Evolutionary conservation across 148 eudicot genomes (phyloP).

Genomic region (Limonium bicolor): DNA sequence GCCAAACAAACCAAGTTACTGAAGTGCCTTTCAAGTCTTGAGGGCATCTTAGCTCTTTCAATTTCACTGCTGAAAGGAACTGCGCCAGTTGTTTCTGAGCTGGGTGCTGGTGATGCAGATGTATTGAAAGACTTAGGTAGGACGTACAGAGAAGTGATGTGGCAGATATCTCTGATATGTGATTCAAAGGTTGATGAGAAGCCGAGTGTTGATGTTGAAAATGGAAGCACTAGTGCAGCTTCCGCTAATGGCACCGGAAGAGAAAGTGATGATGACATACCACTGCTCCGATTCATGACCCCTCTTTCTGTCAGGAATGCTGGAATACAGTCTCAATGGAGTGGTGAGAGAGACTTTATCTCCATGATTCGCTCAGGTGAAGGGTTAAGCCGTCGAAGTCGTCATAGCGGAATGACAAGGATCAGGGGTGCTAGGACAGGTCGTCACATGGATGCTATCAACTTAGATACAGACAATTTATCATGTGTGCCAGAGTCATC

Average conservation of each 20-base stretch:
- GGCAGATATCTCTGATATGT: conserved; percentile 77
- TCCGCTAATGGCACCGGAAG: conserved; percentile 43
- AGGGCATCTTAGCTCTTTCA: conserved; percentile 63
- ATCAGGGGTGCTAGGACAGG: conserved; percentile 78
- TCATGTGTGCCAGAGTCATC: conserved; percentile 32
- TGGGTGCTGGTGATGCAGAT: conserved; percentile 87
- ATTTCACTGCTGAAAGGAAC: conserved; percentile 75
- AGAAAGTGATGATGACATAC: conserved; percentile 89
- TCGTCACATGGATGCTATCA: conserved; percentile 66
- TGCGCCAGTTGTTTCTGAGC: conserved; percentile 65
- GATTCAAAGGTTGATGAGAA: conserved; percentile 72
- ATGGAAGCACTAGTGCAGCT: conserved; percentile 50
- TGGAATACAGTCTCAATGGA: conserved; percentile 76
- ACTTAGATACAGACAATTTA: conserved; percentile 56
- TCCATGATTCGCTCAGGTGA: conserved; percentile 72
- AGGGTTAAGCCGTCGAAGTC: conserved; percentile 78
- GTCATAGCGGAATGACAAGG: conserved; percentile 79
- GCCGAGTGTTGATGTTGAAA: conserved; percentile 37
- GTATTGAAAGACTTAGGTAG: conserved; percentile 84
- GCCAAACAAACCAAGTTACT: conserved; percentile 36
- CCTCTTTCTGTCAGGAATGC: conserved; percentile 52
- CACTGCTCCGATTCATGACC: conserved; percentile 67
- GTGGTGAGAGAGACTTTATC: conserved; percentile 65
- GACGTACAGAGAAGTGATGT: conserved; percentile 65
- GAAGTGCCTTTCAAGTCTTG: conserved; percentile 70